phyloP scores from a whole-genome alignment of 352 stramenopile species.

The Phytophthora tubulina region DNA sequence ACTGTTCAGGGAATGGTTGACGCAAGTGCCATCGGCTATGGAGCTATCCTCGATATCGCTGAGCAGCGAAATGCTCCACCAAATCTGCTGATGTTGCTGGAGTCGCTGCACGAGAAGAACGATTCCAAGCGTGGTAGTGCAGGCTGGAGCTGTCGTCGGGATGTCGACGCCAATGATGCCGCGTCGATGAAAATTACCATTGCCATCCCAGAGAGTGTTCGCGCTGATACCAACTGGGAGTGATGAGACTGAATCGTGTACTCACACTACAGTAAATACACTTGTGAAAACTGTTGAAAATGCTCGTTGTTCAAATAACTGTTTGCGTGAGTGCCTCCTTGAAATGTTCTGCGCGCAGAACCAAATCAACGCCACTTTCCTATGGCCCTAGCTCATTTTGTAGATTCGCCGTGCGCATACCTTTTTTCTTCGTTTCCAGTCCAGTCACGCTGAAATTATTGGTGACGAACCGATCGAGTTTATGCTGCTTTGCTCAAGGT shows the following conservation, averaged over 20 bases:
- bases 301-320: no score
- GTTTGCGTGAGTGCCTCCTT: no score
- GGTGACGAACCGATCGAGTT: no score
- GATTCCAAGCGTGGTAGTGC: conserved; percentile 50
- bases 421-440: no score
- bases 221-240: conserved; percentile 48
- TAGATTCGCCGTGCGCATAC: no score
- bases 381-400: no score
- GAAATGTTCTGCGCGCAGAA: no score
- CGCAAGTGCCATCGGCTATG: conserved; percentile 68
- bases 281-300: not conserved
- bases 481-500: no score
- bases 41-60: conserved; percentile 76
- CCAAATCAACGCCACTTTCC: no score
- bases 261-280: not conserved
- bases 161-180: conserved; percentile 43
- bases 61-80: conserved; percentile 55
- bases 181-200: conserved; percentile 59
- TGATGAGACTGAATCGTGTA: conserved; percentile 24
- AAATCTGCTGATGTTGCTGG: conserved; percentile 53
- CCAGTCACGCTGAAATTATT: no score
- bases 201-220: conserved; percentile 52
- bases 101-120: conserved; percentile 62
- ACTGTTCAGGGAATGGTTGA: conserved; percentile 41
- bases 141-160: conserved; percentile 59